A percentile compares a stretch with the other conserved stretches of the same genome.
Conservation (phyloP, 495 filamentous ascomycete species). For the Lepraria neglecta region DNA sequence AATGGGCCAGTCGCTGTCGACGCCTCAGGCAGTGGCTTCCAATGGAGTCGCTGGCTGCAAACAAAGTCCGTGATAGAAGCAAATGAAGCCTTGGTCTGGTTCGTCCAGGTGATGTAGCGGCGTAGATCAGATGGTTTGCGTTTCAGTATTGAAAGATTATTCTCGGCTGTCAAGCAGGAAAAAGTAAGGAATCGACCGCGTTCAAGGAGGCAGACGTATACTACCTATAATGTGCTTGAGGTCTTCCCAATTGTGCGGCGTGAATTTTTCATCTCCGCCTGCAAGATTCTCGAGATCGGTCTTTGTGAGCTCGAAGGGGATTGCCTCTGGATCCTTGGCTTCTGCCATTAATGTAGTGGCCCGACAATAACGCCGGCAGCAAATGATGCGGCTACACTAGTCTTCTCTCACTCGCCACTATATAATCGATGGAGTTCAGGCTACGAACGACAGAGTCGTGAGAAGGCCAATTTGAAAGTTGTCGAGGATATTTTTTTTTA, state of each 20-base stretch:
- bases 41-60: conserved; percentile 63
- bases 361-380: too few relatives aligned
- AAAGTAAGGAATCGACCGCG: not conserved
- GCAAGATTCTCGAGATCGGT: conserved; percentile 51
- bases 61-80: conserved; percentile 74
- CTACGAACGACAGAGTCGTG: too few relatives aligned
- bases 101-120: conserved; percentile 76
- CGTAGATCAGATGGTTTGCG: conserved; percentile 76
- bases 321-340: not conserved
- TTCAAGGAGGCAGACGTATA: conserved; percentile 2
- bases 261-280: conserved; percentile 52
- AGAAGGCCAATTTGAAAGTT: too few relatives aligned
- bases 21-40: conserved; percentile 38
- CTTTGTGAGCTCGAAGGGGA: conserved; percentile 43
- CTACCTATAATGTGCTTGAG: conserved; percentile 52
- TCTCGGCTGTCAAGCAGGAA: conserved; percentile 43
- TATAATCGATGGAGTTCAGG: too few relatives aligned
- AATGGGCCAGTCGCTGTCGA: conserved; percentile 28
- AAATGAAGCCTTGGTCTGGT: conserved; percentile 61
- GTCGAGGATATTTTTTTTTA: too few relatives aligned
- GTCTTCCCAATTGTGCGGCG: conserved; percentile 53
- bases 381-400: not conserved
- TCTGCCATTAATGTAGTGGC: not conserved
- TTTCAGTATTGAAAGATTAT: conserved; percentile 69
- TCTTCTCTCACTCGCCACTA: too few relatives aligned